phyloP scores from a whole-genome alignment of 495 filamentous ascomycete genomes.

The Aspergillus asperescens region DNA sequence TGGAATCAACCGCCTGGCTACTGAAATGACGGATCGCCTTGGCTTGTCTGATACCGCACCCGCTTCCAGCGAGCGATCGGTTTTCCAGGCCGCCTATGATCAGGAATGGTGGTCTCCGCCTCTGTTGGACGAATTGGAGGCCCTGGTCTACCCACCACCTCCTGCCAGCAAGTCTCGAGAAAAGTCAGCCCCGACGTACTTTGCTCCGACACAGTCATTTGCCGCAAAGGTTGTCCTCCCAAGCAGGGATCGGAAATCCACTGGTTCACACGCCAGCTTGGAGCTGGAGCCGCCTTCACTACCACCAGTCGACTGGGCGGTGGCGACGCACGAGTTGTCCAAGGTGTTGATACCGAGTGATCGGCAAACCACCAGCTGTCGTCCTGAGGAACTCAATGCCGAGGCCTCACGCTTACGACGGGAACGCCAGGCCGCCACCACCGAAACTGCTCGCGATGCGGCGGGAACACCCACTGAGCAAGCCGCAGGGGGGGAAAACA shows the following conservation, averaged over 20 bases:
- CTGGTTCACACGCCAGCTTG: constrained; percentile 24
- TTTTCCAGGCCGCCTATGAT: constrained; percentile 44
- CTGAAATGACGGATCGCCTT: constrained; percentile 27
- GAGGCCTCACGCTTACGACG: constrained; percentile 55
- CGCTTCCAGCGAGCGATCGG: neutral
- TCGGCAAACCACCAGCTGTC: constrained; percentile 66
- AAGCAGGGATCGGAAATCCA: constrained; percentile 47
- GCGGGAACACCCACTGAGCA: constrained; percentile 18
- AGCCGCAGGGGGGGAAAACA: constrained; percentile 36
- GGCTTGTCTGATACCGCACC: constrained; percentile 14
- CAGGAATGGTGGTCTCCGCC: constrained; percentile 70
- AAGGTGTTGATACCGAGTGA: constrained; percentile 73
- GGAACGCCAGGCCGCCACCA: constrained; percentile 54
- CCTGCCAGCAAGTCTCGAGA: constrained; percentile 46
- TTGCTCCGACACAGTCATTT: constrained; percentile 71
- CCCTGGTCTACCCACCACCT: constrained; percentile 44
- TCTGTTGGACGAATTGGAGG: constrained; percentile 62
- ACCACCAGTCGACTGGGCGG: constrained; percentile 78
- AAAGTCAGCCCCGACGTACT: constrained; percentile 58
- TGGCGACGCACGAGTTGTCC: constrained; percentile 71
- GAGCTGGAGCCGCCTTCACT: constrained; percentile 56
- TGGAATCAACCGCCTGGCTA: constrained; percentile 18
- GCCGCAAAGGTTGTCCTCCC: constrained; percentile 65
- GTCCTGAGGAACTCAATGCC: constrained; percentile 66
- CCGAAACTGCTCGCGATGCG: constrained; percentile 8